Evolutionary conservation across 208 protist species (phyloP).

Genomic region (Vickermania spadyakhi): DNA sequence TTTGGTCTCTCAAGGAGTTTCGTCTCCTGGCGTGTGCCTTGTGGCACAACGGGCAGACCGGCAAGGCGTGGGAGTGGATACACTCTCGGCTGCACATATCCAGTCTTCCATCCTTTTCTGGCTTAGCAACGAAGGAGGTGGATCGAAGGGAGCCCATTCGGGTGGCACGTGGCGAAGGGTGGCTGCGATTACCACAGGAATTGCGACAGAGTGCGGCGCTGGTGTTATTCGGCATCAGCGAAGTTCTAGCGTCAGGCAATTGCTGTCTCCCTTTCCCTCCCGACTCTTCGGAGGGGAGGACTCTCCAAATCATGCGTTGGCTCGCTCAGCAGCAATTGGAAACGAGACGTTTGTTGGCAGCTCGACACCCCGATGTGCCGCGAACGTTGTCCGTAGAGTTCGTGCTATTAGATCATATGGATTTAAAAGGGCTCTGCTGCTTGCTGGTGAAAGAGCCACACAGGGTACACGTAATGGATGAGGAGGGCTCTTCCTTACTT

Average conservation of each 20-base stretch:
- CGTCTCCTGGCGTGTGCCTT: conserved; percentile 60
- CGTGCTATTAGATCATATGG: conserved; percentile 50
- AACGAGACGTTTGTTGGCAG: neutral
- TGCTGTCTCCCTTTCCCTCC: too few species aligned
- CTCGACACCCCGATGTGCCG: conserved; percentile 14
- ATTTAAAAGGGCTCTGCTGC: conserved; percentile 31
- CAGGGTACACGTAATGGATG: conserved; percentile 17
- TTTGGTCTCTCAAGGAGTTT: conserved; percentile 38
- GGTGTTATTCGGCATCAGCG: neutral
- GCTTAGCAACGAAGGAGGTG: neutral
- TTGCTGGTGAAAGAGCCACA: conserved; percentile 25
- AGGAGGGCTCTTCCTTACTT: conserved; percentile 50
- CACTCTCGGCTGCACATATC: conserved; percentile 14
- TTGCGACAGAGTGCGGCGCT: neutral
- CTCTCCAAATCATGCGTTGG: neutral
- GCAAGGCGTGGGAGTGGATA: conserved; percentile 16
- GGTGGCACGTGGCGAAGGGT: neutral
- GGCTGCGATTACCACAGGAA: neutral
- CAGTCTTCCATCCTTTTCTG: neutral
- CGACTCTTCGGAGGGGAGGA: too few species aligned
- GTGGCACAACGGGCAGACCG: conserved; percentile 26
- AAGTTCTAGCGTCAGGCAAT: too few species aligned
- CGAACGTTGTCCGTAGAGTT: conserved; percentile 38
- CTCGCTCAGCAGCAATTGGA: neutral
- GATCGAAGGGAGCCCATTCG: neutral